Evolutionary conservation across 306 rosid species (phyloP).

Genomic region (Vigna unguiculata): DNA sequence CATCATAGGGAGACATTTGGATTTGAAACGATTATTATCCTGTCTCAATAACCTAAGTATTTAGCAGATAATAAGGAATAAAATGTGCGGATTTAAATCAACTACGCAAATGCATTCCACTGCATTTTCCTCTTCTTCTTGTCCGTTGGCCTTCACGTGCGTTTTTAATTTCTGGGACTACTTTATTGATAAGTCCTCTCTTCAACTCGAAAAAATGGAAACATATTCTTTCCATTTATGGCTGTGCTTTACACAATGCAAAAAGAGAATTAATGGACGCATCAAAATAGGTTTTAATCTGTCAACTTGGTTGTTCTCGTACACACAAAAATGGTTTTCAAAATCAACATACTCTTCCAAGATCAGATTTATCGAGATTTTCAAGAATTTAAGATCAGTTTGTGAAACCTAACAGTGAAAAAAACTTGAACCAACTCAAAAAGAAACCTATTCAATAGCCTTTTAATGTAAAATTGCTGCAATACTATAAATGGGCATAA

Average conservation of each 20-base stretch:
- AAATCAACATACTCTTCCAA: not conserved
- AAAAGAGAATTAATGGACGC: conserved; percentile 18
- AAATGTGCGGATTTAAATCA: not conserved
- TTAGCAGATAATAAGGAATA: not conserved
- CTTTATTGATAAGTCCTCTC: not conserved
- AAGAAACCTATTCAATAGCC: not conserved
- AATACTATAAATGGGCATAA: conserved; percentile 22
- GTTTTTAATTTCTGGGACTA: not conserved
- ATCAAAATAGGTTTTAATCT: conserved; percentile 13
- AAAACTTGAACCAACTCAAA: conserved; percentile 7
- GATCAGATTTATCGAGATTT: not conserved
- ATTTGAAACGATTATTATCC: not conserved
- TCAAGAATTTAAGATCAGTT: not conserved
- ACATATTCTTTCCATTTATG: conserved; percentile 21
- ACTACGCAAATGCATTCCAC: not conserved
- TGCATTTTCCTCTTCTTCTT: not conserved
- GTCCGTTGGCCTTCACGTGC: not conserved
- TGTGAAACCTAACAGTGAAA: conserved; percentile 10
- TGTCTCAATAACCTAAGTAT: not conserved
- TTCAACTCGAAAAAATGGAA: not conserved
- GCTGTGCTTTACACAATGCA: not conserved
- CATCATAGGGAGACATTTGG: conserved; percentile 25
- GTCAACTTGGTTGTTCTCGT: conserved; percentile 24
- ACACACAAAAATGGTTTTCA: not conserved
- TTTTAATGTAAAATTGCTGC: not conserved